These are phyloP conservation scores for Paecilomyces variotii DNA, from an alignment of 2,329 filamentous ascomycete genomes.

Conservation along the genomic window DNA sequence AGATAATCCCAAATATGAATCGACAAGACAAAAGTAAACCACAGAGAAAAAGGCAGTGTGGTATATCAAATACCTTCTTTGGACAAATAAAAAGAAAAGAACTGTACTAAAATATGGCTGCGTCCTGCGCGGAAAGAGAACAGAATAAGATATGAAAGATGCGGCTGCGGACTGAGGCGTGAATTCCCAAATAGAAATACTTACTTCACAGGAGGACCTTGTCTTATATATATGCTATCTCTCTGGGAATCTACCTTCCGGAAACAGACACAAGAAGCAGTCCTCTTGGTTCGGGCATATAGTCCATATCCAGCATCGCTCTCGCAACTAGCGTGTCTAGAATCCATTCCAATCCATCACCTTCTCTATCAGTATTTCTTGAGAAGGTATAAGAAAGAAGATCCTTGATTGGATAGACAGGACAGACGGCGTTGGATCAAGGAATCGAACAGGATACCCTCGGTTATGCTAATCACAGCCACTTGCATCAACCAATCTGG, in stretches of 20 bases:
- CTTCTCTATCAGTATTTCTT: background rate
- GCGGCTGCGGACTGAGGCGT: background rate
- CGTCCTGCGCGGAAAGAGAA: background rate
- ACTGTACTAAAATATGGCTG: background rate
- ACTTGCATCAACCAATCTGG: background rate
- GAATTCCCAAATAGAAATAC: background rate
- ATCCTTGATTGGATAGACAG: background rate
- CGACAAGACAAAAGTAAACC: too few relatives aligned
- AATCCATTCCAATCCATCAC: background rate
- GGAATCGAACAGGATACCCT: background rate
- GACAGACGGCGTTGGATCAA: background rate
- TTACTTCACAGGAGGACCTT: too few relatives aligned
- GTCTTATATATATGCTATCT: background rate
- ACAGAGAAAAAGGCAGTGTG: background rate
- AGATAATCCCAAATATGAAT: conserved; percentile 6
- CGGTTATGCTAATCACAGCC: background rate
- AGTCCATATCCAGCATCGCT: background rate
- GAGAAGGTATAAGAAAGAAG: background rate
- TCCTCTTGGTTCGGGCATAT: background rate
- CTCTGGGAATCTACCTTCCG: background rate
- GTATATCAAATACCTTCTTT: background rate
- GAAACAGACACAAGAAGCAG: background rate
- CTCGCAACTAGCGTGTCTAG: background rate
- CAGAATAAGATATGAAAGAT: background rate
- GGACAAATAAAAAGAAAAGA: background rate